A percentile compares a stretch with the other conserved stretches of the same genome.
Conservation (phyloP, 2,329 filamentous ascomycete species). For the Epichloe gansuensis region DNA sequence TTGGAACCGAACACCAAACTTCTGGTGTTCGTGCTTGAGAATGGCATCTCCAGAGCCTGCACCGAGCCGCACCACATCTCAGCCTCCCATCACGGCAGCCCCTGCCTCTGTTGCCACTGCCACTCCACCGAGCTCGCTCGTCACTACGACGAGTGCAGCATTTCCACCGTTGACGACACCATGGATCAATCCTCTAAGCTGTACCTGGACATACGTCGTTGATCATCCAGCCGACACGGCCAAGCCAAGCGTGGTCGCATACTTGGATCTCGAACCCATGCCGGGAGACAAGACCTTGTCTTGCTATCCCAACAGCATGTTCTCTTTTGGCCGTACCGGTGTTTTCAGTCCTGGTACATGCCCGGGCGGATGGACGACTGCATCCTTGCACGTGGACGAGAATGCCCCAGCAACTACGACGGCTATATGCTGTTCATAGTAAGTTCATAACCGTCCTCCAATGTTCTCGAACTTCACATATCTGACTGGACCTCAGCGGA, state of each 20-base stretch:
- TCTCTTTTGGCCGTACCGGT: conserved; percentile 22
- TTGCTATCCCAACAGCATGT: conserved; percentile 29
- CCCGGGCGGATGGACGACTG: conserved; percentile 28
- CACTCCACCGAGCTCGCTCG: background rate
- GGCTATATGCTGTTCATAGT: conserved; percentile 29
- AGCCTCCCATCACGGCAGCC: conserved; percentile 8
- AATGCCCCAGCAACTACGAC: conserved; percentile 17
- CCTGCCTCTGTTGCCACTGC: background rate
- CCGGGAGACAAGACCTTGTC: conserved; percentile 24
- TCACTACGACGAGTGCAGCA: conserved; percentile 7
- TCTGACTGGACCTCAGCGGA: conserved; percentile 14
- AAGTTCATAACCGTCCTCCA: conserved; percentile 11
- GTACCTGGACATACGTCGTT: conserved; percentile 27
- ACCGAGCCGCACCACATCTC: conserved; percentile 1
- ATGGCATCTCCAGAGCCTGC: conserved; percentile 5
- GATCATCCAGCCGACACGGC: conserved; percentile 13
- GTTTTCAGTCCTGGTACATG: conserved; percentile 28
- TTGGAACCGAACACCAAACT: background rate
- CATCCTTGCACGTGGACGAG: conserved; percentile 18
- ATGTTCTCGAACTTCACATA: background rate
- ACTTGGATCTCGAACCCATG: conserved; percentile 24
- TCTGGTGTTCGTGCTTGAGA: background rate
- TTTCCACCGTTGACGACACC: conserved; percentile 26
- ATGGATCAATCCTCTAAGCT: conserved; percentile 23
- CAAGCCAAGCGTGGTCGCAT: conserved; percentile 20